These are phyloP conservation scores for Candida pini DNA, from an alignment of 805 yeast species.

Conservation along the genomic window DNA sequence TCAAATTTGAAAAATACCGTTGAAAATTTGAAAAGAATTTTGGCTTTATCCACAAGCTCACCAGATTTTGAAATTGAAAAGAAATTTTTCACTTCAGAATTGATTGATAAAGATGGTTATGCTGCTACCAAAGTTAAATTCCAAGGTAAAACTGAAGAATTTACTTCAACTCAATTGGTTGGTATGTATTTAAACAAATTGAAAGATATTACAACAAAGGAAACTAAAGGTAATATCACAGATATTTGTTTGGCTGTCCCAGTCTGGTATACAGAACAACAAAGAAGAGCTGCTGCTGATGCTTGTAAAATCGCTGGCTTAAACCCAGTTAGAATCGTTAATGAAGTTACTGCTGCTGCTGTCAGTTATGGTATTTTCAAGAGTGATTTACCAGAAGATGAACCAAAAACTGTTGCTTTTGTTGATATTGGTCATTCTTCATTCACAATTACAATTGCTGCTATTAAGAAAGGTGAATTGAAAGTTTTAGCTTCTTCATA, in stretches of 20 bases:
- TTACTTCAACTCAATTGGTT: slow-evolving; percentile 82
- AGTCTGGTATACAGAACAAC: slow-evolving; percentile 93
- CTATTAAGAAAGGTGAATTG: slow-evolving; percentile 94
- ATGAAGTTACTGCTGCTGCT: slow-evolving; percentile 98
- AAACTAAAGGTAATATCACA: slow-evolving; percentile 73
- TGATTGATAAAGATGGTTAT: slow-evolving; percentile 67
- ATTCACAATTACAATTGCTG: slow-evolving; percentile 82
- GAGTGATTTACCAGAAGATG: slow-evolving; percentile 92
- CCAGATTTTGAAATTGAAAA: slow-evolving; percentile 75
- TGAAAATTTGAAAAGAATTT: slow-evolving; percentile 86
- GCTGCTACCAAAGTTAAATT: slow-evolving; percentile 84
- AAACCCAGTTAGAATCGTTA: slow-evolving; percentile 96
- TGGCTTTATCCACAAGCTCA: slow-evolving; percentile 71
- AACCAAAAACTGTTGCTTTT: slow-evolving; percentile 84
- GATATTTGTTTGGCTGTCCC: slow-evolving; percentile 96
- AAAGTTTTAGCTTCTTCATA: slow-evolving; percentile 87
- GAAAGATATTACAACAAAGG: slow-evolving; percentile 71
- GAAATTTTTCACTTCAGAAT: slow-evolving; percentile 65
- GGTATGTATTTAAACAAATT: slow-evolving; percentile 95
- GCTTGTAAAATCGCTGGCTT: slow-evolving; percentile 95
- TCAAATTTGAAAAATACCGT: slow-evolving; percentile 96
- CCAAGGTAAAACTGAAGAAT: slow-evolving; percentile 70
- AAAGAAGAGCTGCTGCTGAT: slow-evolving; percentile 93
- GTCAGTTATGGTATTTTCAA: slow-evolving; percentile 99
- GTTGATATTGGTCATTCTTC: slow-evolving; percentile 97